phyloP scores from a whole-genome alignment of 2,329 filamentous ascomycete species.

The Parafenestella ontariensis region DNA sequence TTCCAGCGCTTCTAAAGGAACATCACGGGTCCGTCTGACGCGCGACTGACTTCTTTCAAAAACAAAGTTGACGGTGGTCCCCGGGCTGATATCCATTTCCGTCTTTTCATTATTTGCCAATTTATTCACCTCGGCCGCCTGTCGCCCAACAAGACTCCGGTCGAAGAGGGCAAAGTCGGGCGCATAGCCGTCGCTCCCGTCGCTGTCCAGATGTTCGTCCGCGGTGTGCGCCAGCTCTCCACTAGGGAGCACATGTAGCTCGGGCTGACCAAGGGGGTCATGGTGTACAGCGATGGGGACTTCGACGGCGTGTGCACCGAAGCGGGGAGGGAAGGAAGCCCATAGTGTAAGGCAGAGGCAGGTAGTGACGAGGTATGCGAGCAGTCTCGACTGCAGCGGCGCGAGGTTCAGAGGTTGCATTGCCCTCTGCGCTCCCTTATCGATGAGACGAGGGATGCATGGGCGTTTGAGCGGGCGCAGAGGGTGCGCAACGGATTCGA shows the following conservation, averaged over 20 bases:
- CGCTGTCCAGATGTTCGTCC: constrained; percentile 42
- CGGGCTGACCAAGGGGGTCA: constrained; percentile 17
- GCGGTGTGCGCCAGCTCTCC: constrained; percentile 50
- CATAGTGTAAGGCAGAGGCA: constrained; percentile 67
- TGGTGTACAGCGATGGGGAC: constrained; percentile 33
- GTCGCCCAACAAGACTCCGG: constrained; percentile 68
- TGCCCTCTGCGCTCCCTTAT: constrained; percentile 35
- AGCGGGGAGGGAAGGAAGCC: constrained; percentile 64
- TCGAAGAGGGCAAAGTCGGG: constrained; percentile 68
- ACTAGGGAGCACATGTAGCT: constrained; percentile 39
- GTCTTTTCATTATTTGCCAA: constrained; percentile 71
- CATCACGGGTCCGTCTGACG: constrained; percentile 45
- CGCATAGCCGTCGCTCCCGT: constrained; percentile 57
- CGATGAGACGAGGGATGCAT: constrained; percentile 26
- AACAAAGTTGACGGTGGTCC: constrained; percentile 68
- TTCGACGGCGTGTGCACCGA: constrained; percentile 67
- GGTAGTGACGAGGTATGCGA: constrained; percentile 69
- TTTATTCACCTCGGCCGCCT: constrained; percentile 56
- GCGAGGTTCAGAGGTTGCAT: constrained; percentile 63
- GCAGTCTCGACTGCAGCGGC: constrained; percentile 74
- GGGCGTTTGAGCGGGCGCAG: constrained; percentile 19
- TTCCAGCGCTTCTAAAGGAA: constrained; percentile 37
- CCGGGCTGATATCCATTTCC: constrained; percentile 67
- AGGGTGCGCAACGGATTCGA: constrained; percentile 19
- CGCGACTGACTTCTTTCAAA: constrained; percentile 66